Base-by-base conservation (phyloP, 371 early-diverging fungal species). In the Paraphysoderma sedebokerense region DNA sequence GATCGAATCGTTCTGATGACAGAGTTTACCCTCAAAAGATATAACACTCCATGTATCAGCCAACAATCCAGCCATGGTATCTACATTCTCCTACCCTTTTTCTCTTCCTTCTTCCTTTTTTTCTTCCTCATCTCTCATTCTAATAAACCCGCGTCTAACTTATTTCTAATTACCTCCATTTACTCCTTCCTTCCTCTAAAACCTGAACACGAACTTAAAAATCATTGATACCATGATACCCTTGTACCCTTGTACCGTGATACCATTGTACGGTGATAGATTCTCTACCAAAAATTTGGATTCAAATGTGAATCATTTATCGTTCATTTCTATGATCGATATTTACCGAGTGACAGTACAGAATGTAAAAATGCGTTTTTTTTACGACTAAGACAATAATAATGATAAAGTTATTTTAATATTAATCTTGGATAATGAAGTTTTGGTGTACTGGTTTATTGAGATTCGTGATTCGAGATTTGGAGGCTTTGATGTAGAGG, bases 281-380 rank as follows among this genome's bases (percentile, higher is more conserved):
- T 87, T 37, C 66, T 93, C 45, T 93, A 93, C 60, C 91, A 93
- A 59, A 80, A 76, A 53, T 82, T 92, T 62, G 92, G 92, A 0
- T 93, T 92, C 62, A 93, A 93, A 57, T 84, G 90, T 1, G 93
- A 93, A 50, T 78, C 82, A 51, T 93, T 85, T 53, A 70, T 86
- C 45, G 78, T 90, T 22, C 75, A 79, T 44, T 93, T 93, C 58
- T 92, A 92, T 63, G 81, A 85, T 60, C 77, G 85, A 57, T 93
- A 91, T 56, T 59, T 87, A n/a, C 85, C 91, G 0, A 53, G 68
- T 5, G 72, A 81, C 20, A 84, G 84, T 53, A 44, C 56, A 6
- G 75, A 68, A 48, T 87, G 86, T 57, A 84, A 84, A 50, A 87
- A 90, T 54, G 91, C 92, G 0, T 86, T 91, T 46, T 82, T 90